Evolutionary conservation across 1,139 yeast species (phyloP), one percentile per base, ranked within the genome.

Genomic region (Debaryomycetaceae sp.): DNA sequence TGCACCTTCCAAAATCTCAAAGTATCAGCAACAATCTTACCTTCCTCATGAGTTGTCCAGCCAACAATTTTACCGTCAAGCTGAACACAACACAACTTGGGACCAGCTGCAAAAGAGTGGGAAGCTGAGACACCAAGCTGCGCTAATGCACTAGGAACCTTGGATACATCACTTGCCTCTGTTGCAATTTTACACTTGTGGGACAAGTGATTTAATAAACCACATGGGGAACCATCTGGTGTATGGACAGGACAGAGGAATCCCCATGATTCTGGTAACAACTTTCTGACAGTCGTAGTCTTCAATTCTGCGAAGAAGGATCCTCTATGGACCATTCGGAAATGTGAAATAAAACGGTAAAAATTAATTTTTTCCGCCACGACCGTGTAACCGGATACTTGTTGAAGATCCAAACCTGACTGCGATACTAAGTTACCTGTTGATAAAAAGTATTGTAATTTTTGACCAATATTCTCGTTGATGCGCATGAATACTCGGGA

Each of bases 191-290:
- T 77, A 77, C 99, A 93, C 66, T 88, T 89, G 69, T 93, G 97
- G 8, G 99, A 85, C 73, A 93, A 84, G 75, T 93, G 99, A 69
- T 95, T 95, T 58, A 93, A 76, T 64, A 93, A 76, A 71, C 99
- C 99, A 84, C 99, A 93, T 22, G 99, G 99, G 42, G 98, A 87
- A 59, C 99, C 99, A 86, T 93, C 99, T 3, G 99, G 99, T 13
- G 99, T 93, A 69, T 93, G 99, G 14, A 95, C 99, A 20, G 99
- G 99, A 72, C 99, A 95, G 57, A 95, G 71, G 77, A 93, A 95
- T 5, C 98, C 98, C 99, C 99, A 93, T 1, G 97, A 87, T 68
- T 93, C 99, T 0, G 99, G 99, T 48, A 93, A 77, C 59, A 93
- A 76, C 66, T 93, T 93, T 75, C 99, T 84, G 43, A 93, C 99